These are phyloP conservation scores for Peronospora farinosa DNA, from an alignment of 352 stramenopile genomes.

Conservation along the genomic window DNA sequence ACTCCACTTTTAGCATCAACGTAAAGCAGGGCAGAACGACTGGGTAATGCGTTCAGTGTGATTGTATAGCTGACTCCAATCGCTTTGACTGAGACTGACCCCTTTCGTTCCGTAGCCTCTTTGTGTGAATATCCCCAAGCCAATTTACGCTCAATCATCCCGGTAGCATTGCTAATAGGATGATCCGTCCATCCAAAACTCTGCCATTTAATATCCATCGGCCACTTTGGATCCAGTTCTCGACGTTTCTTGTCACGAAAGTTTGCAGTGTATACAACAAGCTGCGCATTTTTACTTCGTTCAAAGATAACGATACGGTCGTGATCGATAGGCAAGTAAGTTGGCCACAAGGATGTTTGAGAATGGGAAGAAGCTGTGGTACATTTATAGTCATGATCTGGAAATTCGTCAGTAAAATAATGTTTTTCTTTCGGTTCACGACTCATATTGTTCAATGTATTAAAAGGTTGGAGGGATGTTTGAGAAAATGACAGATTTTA, in stretches of 20 bases:
- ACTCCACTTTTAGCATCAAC: conserved; percentile 49
- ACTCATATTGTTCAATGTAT: conserved; percentile 11
- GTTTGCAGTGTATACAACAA: conserved; percentile 71
- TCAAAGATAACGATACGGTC: conserved; percentile 71
- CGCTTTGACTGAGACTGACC: conserved; percentile 12
- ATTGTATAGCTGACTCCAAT: conserved; percentile 45
- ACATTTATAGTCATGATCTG: conserved; percentile 56
- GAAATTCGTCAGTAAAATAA: conserved; percentile 69
- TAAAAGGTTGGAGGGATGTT: too few relatives aligned
- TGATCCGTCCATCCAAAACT: conserved; percentile 70
- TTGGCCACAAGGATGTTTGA: conserved; percentile 62
- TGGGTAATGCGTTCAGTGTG: conserved; percentile 64
- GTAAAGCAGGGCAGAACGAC: conserved; percentile 43
- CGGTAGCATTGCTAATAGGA: conserved; percentile 57
- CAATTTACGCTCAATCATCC: conserved; percentile 58
- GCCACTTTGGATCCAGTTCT: conserved; percentile 52
- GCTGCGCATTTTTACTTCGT: conserved; percentile 75
- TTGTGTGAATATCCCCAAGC: conserved; percentile 73
- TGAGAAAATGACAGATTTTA: too few relatives aligned
- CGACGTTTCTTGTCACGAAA: conserved; percentile 45
- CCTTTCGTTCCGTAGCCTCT: conserved; percentile 12
- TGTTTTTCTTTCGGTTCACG: conserved; percentile 17
- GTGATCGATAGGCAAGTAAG: conserved; percentile 52
- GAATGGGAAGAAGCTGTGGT: conserved; percentile 51
- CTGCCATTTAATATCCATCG: conserved; percentile 78